A percentile compares a stretch with the other conserved stretches of the same genome.
Evolutionary conservation across 495 filamentous ascomycete genomes (phyloP).

Genomic region (Amorphotheca resinae): DNA sequence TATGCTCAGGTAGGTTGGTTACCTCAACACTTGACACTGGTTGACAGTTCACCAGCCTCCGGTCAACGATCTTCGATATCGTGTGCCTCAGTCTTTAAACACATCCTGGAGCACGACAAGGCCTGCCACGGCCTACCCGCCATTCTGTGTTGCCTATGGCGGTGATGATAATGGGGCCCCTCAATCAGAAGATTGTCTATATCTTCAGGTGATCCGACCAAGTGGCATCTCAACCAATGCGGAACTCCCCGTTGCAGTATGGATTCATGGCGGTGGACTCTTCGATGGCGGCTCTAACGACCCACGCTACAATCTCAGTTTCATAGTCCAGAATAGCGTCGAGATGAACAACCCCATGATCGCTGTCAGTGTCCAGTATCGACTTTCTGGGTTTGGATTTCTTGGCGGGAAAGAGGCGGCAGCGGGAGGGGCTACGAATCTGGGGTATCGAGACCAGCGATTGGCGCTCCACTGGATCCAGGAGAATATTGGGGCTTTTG

Average conservation of each 20-base stretch:
- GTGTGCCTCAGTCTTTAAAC: slow-evolving; percentile 11
- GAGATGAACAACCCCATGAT: slow-evolving; percentile 46
- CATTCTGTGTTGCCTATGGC: slow-evolving; percentile 17
- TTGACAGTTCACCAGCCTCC: slow-evolving; percentile 9
- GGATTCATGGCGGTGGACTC: slow-evolving; percentile 58
- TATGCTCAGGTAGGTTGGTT: slow-evolving; percentile 27
- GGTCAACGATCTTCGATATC: slow-evolving; percentile 11
- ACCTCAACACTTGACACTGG: background rate
- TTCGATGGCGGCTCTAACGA: slow-evolving; percentile 43
- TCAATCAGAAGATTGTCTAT: slow-evolving; percentile 48
- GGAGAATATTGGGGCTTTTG: slow-evolving; percentile 43
- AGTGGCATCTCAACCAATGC: slow-evolving; percentile 24
- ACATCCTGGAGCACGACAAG: slow-evolving; percentile 5
- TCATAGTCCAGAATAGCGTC: slow-evolving; percentile 39
- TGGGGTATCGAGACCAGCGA: slow-evolving; percentile 46
- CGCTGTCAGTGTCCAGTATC: slow-evolving; percentile 48
- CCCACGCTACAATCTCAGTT: slow-evolving; percentile 30
- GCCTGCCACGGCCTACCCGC: slow-evolving; percentile 12
- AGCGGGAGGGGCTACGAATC: slow-evolving; percentile 37
- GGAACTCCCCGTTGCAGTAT: slow-evolving; percentile 48
- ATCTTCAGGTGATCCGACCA: slow-evolving; percentile 52
- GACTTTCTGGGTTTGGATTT: slow-evolving; percentile 43
- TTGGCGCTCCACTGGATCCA: slow-evolving; percentile 50
- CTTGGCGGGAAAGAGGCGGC: slow-evolving; percentile 28
- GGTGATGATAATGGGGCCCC: slow-evolving; percentile 11